Evolutionary conservation across 768 basidiomycete species (phyloP), one percentile per base, ranked within the genome.

Genomic region (Russula virescens): DNA sequence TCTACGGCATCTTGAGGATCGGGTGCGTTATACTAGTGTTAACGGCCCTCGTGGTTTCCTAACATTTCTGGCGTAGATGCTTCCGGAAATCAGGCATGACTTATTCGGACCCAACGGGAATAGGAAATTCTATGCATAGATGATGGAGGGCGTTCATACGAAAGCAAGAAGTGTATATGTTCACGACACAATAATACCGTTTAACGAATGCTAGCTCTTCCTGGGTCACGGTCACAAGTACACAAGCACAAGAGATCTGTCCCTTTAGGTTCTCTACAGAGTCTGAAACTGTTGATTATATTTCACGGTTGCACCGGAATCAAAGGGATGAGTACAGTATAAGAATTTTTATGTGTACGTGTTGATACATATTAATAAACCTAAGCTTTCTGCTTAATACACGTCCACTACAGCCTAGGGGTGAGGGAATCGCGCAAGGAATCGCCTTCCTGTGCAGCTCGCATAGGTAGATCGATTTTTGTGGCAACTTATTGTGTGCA

Each of bases 21-120:
- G 89, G 76, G 94, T 92, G 66, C 65, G 86, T 75, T 11, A 23
- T 53, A 23, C 28, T 23, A 35, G 25, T 10, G 5, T 28, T 14
- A 18, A 42, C 13, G 25, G n/a, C 9, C 10, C 40, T 11, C 19
- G 21, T 50, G n/a, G 38, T 9, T 31, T 45, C 26, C 63, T 64
- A n/a, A 64, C 31, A 10, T 50, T 28, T 40, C 31, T 14, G 3
- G 23, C 10, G 2, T 62, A 96, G 92, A 98, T 98, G 96, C 79
- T 98, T 26, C 96, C 96, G 2, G 94, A 97, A 76, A 92, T 98
- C 68, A 80, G 96, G 68, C 80, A 80, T 66, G 89, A 94, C 69
- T 79, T 98, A 49, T 98, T 96, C 68, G 96, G 96, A 18, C 74
- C 80, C 38, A 98, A 98, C 74, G 81, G 84, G 74, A 98, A 96